Percentiles rank a stretch among this genome's conserved stretches.
These are phyloP conservation scores for Coniella vitis DNA, from an alignment of 2,329 filamentous ascomycete genomes.

Conservation along the genomic window DNA sequence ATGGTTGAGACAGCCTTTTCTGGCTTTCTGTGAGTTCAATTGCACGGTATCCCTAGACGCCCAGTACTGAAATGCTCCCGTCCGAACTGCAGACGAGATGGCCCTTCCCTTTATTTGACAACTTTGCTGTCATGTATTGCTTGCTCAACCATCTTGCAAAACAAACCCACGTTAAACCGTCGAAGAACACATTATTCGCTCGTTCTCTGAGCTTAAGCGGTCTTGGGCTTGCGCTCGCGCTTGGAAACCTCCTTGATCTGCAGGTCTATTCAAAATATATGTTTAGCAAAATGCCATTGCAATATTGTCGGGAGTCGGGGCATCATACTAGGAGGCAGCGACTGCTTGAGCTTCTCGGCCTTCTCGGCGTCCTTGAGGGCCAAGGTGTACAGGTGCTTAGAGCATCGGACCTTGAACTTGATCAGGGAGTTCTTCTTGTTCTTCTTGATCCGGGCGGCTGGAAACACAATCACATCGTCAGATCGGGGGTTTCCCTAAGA, in stretches of 20 bases:
- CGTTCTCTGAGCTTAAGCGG: constrained; percentile 25
- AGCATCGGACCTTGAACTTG: constrained; percentile 99
- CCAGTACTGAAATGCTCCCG: constrained; percentile 35
- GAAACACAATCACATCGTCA: constrained; percentile 16
- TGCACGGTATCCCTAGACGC: constrained; percentile 51
- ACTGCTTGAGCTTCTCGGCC: constrained; percentile 99
- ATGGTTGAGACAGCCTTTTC: constrained; percentile 17
- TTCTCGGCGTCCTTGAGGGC: constrained; percentile 98
- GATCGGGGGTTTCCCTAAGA: constrained; percentile 11
- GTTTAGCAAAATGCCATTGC: constrained; percentile 31
- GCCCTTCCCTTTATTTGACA: constrained; percentile 18
- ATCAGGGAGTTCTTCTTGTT: constrained; percentile 83
- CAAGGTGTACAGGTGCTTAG: constrained; percentile 93
- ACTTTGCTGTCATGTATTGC: constrained; percentile 16
- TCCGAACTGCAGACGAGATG: constrained; percentile 24
- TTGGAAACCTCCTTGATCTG: constrained; percentile 49
- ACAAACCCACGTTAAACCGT: constrained; percentile 10
- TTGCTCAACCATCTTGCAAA: constrained; percentile 24
- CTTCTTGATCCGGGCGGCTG: constrained; percentile 93
- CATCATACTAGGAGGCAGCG: constrained; percentile 84
- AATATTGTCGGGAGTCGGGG: constrained; percentile 19
- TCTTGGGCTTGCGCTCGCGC: constrained; percentile 51
- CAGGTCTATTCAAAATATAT: constrained; percentile 38
- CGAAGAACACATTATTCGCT: constrained; percentile 8
- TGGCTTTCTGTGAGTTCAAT: constrained; percentile 32